Conservation (phyloP, 805 yeast species). For the Scheffersomyces amazonensis region DNA sequence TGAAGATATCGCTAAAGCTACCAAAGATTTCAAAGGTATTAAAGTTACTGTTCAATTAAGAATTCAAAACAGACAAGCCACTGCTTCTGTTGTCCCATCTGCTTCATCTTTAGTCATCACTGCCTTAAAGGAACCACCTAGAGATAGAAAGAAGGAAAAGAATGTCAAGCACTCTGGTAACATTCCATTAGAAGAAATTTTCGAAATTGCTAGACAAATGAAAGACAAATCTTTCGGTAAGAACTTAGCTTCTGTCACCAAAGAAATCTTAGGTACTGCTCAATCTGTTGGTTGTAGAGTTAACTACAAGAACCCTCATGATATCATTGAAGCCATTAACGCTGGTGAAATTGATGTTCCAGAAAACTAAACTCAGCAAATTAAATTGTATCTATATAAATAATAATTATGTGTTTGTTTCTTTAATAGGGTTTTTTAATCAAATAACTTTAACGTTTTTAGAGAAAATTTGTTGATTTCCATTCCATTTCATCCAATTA, state of each 20-base stretch:
- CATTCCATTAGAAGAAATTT: conserved; percentile 94
- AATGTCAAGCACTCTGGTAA: conserved; percentile 99
- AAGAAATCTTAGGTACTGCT: conserved; percentile 99
- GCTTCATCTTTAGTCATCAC: conserved; percentile 98
- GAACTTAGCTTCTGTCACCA: conserved; percentile 92
- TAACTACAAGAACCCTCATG: conserved; percentile 99
- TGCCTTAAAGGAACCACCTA: conserved; percentile 99
- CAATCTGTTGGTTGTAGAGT: conserved; percentile 99
- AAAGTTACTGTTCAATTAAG: conserved; percentile 98
- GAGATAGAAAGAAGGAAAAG: conserved; percentile 99
- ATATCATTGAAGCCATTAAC: conserved; percentile 96
- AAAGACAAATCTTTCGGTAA: conserved; percentile 97
- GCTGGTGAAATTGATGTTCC: conserved; percentile 96
- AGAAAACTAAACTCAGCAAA: conserved; percentile 79
- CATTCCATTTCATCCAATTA: no score
- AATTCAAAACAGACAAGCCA: conserved; percentile 99
- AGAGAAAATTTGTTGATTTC: no score
- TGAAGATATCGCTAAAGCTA: conserved; percentile 99
- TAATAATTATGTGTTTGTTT: neutral
- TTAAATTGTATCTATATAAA: conserved; percentile 44
- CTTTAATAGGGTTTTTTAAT: conserved; percentile 35
- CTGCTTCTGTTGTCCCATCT: conserved; percentile 98
- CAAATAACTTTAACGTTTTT: conserved; percentile 14
- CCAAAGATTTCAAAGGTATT: conserved; percentile 98
- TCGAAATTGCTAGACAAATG: conserved; percentile 97